Base-by-base conservation (phyloP, 1,284 basidiomycete species). In the Trichosporon inkin region DNA sequence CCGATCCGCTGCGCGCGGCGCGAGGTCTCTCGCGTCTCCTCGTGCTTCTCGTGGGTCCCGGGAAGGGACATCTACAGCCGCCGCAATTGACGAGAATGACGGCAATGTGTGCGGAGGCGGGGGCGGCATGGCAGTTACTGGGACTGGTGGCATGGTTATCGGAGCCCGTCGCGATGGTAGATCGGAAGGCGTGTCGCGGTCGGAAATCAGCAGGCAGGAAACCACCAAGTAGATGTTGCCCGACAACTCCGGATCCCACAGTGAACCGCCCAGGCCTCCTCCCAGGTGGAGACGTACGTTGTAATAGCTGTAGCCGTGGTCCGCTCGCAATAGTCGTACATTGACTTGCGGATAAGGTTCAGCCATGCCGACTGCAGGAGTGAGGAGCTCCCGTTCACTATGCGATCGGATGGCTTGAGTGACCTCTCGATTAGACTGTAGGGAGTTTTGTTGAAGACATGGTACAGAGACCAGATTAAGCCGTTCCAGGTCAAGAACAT, bases 341-440 rank as follows among this genome's bases (percentile, higher is more conserved):
- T 73, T 74, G 52, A 72, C 70, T 53, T 77, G 70, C n/a, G 75
- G 75, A 54, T 75, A 77, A 14, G 70, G 70, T 49, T 75, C 71
- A 17, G 63, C 54, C 74, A 75, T 75, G 6, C 75, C 75, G 20
- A 68, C 66, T 10, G 74, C 75, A 1, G 75, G 75, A 0, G 70
- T 71, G 11, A 71, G 36, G 6, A 77, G 63, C 44, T 75, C 73
- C 28, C 67, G 60, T 39, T 74, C 71, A 38, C 56, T 63, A 28
- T 49, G 24, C 4, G 44, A 49, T 17, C 44, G 44, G 24, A 49
- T 49, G 44, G 44, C 44, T 49, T 49, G 44, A 49, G 44, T 49
- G 44, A 49, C 44, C 8, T 72, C 72, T 14, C 71, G 66, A 32
- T 55, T 62, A 2, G 70, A 68, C n/a, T 65, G 60, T 10, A 73